Evolutionary conservation across 2,329 filamentous ascomycete genomes (phyloP).

Genomic region (Phialophora chinensis): DNA sequence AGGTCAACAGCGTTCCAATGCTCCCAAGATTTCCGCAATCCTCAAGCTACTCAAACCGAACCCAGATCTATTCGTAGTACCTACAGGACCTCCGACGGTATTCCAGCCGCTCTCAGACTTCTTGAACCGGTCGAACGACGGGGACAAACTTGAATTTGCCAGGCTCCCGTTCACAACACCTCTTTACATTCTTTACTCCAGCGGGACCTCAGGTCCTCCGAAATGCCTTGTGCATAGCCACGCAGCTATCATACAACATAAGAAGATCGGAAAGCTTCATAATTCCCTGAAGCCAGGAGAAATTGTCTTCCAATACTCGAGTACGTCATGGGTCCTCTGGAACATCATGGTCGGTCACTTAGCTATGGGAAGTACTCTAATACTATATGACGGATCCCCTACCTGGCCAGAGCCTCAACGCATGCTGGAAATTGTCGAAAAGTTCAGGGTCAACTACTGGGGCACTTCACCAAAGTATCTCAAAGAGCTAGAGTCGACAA

Average conservation of each 20-base stretch:
- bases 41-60: constrained; percentile 4
- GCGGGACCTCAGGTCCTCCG: constrained; percentile 59
- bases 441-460: constrained; percentile 66
- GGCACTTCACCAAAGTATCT: constrained; percentile 79
- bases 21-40: constrained; percentile 22
- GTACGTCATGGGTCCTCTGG: constrained; percentile 55
- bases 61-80: constrained; percentile 23
- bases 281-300: constrained; percentile 50
- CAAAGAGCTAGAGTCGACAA: constrained; percentile 70
- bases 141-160: constrained; percentile 54
- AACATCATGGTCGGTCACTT: constrained; percentile 61
- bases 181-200: constrained; percentile 57
- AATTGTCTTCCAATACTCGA: constrained; percentile 53
- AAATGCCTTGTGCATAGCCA: constrained; percentile 81
- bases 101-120: constrained; percentile 44
- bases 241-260: constrained; percentile 46
- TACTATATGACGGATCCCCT: constrained; percentile 82
- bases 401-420: constrained; percentile 70
- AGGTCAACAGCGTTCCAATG: constrained; percentile 18
- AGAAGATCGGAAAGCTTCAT: constrained; percentile 67
- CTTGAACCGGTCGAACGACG: constrained; percentile 7
- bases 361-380: constrained; percentile 62
- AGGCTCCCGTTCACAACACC: constrained; percentile 73
- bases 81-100: neutral
- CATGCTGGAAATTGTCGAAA: constrained; percentile 53